phyloP scores from a whole-genome alignment of 2,329 filamentous ascomycete genomes.

The Diaporthe citriasiana region DNA sequence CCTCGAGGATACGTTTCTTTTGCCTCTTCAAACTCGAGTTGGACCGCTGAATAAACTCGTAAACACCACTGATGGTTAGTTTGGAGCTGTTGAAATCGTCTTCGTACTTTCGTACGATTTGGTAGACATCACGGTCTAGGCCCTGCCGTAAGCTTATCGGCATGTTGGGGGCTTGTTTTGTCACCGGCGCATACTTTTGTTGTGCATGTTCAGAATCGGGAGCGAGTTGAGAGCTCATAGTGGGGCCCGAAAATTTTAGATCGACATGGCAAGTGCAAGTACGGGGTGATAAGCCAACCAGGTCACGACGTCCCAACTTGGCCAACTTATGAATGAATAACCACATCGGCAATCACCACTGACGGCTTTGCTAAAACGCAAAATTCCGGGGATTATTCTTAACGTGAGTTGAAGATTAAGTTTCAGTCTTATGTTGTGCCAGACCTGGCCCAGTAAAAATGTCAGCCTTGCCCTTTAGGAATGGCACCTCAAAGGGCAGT shows the following conservation, averaged over 20 bases:
- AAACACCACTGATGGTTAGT: constrained; percentile 74
- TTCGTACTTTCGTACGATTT: constrained; percentile 82
- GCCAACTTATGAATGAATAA: background rate
- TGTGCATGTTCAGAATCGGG: background rate
- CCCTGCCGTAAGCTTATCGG: constrained; percentile 63
- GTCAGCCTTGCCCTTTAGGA: background rate
- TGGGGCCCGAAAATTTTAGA: constrained; percentile 36
- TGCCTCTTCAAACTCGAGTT: constrained; percentile 89
- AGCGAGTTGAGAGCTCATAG: constrained; percentile 25
- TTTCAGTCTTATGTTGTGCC: background rate
- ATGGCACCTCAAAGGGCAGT: background rate
- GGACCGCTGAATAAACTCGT: constrained; percentile 84
- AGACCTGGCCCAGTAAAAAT: background rate
- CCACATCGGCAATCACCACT: background rate
- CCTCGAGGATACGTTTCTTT: constrained; percentile 85
- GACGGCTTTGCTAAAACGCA: too few relatives aligned
- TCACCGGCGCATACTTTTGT: background rate
- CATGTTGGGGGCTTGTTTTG: constrained; percentile 21
- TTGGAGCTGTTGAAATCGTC: constrained; percentile 58
- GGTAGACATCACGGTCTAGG: constrained; percentile 81
- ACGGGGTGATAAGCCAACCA: constrained; percentile 7
- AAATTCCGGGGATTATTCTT: background rate
- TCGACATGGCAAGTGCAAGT: constrained; percentile 6
- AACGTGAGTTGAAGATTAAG: background rate
- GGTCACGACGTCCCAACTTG: background rate